Conservation (phyloP, 83 land plant species). For the Picea engelmannii region DNA sequence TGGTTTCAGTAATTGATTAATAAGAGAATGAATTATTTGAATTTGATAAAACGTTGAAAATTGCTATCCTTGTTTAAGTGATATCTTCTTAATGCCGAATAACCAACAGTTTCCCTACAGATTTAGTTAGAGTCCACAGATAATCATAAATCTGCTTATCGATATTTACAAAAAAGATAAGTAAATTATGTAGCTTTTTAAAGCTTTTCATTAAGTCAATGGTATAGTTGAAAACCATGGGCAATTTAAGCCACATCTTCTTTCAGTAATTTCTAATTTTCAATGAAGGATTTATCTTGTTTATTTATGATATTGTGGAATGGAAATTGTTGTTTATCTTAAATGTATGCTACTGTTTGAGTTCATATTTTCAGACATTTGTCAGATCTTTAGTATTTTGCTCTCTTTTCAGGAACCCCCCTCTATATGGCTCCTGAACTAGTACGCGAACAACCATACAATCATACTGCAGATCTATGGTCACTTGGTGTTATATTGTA, state of each 20-base stretch:
- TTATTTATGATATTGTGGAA: background rate
- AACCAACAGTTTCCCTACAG: no score
- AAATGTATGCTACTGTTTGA: slow-evolving; percentile 1
- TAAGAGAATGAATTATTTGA: no score
- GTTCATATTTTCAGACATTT: background rate
- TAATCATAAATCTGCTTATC: no score
- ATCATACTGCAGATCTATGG: slow-evolving; percentile 98
- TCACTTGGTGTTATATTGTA: slow-evolving; percentile 98
- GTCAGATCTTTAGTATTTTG: background rate
- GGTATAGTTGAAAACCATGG: no score
- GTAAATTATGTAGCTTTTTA: no score
- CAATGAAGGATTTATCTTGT: background rate
- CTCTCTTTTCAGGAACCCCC: slow-evolving; percentile 75
- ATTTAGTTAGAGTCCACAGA: no score
- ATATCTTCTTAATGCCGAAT: no score
- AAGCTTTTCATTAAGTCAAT: no score
- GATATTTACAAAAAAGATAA: no score
- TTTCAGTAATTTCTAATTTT: background rate
- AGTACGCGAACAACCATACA: slow-evolving; percentile 97
- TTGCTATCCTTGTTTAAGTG: no score
- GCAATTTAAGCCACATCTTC: background rate
- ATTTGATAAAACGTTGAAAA: no score
- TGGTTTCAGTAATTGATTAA: no score
- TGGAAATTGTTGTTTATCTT: background rate
- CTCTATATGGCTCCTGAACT: slow-evolving; percentile 99